Base-by-base conservation (phyloP, 495 filamentous ascomycete species). In the Penicillium roqueforti region DNA sequence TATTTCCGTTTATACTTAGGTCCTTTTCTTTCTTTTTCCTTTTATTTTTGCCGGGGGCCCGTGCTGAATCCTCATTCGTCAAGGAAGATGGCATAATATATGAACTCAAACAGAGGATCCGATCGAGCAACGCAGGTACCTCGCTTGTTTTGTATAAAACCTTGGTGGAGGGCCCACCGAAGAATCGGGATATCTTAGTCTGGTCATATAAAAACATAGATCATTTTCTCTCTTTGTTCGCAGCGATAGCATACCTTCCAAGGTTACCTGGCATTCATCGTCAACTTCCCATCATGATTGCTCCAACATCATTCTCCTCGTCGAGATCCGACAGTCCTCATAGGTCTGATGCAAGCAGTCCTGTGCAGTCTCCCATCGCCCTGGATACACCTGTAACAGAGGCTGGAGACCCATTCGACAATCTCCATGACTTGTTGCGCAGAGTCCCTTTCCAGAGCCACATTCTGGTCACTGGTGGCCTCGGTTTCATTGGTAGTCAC, bases 401-500 rank as follows among this genome's bases (percentile, higher is more conserved):
- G 54, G 58, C 60, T 7, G 74, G 71, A 49, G 63, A 71, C 31
- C 54, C 74, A 46, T 74, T 76, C 55, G 71, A 75, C 55, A 63
- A 70, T 32, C 54, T 75, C 6, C 66, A 70, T 32, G 67, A 71
- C 31, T 53, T 76, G 51, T 51, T 74, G 52, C 65, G 55, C 43
- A 65, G 68, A 51, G 55, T 70, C 28, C 67, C 71, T 61, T 53
- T 61, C 2, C 62, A 72, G 23, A 58, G 49, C 38, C 69, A 72
- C 64, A 80, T 84, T 50, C 74, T 85, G 18, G 81, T 86, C 44
- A 81, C 83, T 39, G 83, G 83, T n/a, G 83, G 83, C 8, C 71
- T 84, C 18, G 83, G 83, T 4, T 87, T 85, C 60, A 85, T 87
- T 58, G 83, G 83, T 51, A 83, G 79, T 44, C 83, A 85, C 67